Evolutionary conservation across 164 flowering plant genomes (phyloP).

Genomic region (Annona cherimola): DNA sequence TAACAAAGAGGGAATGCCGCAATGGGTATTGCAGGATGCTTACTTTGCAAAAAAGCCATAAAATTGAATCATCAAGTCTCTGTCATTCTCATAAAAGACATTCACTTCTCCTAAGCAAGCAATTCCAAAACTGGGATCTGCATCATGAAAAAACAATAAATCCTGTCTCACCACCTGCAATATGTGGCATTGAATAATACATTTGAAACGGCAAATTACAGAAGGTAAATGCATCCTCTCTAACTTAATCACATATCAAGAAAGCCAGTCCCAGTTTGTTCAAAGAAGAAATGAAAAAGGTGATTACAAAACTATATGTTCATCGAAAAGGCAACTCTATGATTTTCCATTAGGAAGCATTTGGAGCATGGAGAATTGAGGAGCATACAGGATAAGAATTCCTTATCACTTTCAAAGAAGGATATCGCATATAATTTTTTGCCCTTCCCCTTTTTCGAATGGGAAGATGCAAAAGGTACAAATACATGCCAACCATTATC

Average conservation of each 20-base stretch:
- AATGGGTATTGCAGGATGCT: conserved; percentile 10
- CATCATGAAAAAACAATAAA: conserved; percentile 3
- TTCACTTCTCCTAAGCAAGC: conserved; percentile 78
- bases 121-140: conserved; percentile 89
- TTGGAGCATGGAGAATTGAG: too few species aligned
- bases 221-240: not conserved
- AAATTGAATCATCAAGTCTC: conserved; percentile 71
- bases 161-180: not conserved
- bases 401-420: too few species aligned
- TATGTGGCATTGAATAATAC: not conserved
- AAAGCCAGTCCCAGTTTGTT: not conserved
- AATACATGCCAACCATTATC: too few species aligned
- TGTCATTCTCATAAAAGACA: conserved; percentile 67
- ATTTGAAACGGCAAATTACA: not conserved
- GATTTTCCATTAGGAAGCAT: too few species aligned
- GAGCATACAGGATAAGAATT: too few species aligned
- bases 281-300: not conserved
- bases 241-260: not conserved
- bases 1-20: not conserved
- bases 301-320: too few species aligned
- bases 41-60: conserved; percentile 76
- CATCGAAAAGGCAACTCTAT: too few species aligned
- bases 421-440: too few species aligned
- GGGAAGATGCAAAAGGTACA: too few species aligned
- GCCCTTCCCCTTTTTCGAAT: too few species aligned